Evolutionary conservation across 1,284 basidiomycete genomes (phyloP).

Genomic region (Porogramme epimiltina): DNA sequence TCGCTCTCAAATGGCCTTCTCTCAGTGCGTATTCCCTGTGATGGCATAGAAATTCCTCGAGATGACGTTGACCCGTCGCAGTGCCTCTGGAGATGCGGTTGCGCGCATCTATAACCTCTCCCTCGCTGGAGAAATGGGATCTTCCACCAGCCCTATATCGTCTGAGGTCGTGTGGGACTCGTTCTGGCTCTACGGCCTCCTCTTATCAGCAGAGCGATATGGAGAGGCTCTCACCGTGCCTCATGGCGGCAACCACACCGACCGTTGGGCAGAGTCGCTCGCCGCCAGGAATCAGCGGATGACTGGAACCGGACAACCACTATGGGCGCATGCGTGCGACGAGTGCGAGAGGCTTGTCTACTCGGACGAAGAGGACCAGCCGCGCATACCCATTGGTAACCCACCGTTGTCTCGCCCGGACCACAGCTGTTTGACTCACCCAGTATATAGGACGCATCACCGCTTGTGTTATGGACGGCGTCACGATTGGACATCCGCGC

Average conservation of each 20-base stretch:
- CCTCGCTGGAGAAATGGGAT: too few relatives aligned
- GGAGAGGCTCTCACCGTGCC: background rate
- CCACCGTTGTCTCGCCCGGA: background rate
- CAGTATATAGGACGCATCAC: slow-evolving; percentile 1
- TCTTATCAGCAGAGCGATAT: background rate
- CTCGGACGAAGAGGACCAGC: slow-evolving; percentile 13
- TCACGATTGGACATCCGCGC: slow-evolving; percentile 34
- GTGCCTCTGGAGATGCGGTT: too few relatives aligned
- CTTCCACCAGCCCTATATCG: too few relatives aligned
- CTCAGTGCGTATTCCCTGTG: too few relatives aligned
- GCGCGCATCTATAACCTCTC: too few relatives aligned
- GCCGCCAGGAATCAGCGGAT: slow-evolving; percentile 25
- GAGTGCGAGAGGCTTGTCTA: background rate
- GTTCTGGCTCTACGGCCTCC: too few relatives aligned
- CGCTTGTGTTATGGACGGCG: slow-evolving; percentile 32
- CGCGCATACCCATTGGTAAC: background rate
- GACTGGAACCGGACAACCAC: background rate
- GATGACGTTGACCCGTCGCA: too few relatives aligned
- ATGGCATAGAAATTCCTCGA: too few relatives aligned
- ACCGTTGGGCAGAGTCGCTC: slow-evolving; percentile 20
- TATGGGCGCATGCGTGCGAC: slow-evolving; percentile 25
- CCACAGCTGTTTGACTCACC: background rate
- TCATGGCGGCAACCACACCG: slow-evolving; percentile 6
- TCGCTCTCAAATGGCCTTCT: too few relatives aligned
- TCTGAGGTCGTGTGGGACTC: too few relatives aligned